phyloP scores from a whole-genome alignment of 306 rosid species.

The Sophora flavescens region DNA sequence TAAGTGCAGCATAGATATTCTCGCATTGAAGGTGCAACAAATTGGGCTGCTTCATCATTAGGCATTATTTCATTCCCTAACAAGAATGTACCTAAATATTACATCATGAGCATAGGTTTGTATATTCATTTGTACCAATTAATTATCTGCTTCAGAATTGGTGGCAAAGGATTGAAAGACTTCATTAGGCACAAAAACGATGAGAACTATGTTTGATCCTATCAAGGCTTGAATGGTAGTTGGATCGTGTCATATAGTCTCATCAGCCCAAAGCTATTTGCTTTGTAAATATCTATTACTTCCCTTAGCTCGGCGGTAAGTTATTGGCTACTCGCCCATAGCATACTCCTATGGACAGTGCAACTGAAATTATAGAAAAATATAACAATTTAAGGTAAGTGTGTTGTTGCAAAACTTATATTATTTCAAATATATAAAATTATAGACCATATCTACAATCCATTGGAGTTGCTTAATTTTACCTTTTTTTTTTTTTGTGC shows the following conservation, averaged over 20 bases:
- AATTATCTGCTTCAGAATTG: slow-evolving; percentile 11
- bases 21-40: slow-evolving; percentile 47
- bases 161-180: slow-evolving; percentile 39
- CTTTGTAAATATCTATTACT: slow-evolving; percentile 49
- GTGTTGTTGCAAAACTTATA: too few relatives aligned
- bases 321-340: slow-evolving; percentile 44
- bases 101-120: slow-evolving; percentile 41
- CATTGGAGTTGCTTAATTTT: too few relatives aligned
- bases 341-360: slow-evolving; percentile 55
- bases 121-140: slow-evolving; percentile 54
- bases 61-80: slow-evolving; percentile 64
- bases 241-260: slow-evolving; percentile 53
- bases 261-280: slow-evolving; percentile 49
- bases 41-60: not conserved
- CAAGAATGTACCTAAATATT: slow-evolving; percentile 55
- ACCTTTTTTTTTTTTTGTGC: too few relatives aligned
- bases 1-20: slow-evolving; percentile 46
- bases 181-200: slow-evolving; percentile 43
- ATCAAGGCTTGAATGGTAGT: slow-evolving; percentile 51
- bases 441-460: too few relatives aligned
- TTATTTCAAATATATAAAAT: too few relatives aligned
- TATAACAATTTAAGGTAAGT: not conserved
- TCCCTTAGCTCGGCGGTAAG: slow-evolving; percentile 50
- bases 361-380: slow-evolving; percentile 19
- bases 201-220: slow-evolving; percentile 63